Evolutionary conservation across 176 grass and related monocot species (phyloP), one percentile per base, ranked within the genome.

Genomic region (Puya raimondii): DNA sequence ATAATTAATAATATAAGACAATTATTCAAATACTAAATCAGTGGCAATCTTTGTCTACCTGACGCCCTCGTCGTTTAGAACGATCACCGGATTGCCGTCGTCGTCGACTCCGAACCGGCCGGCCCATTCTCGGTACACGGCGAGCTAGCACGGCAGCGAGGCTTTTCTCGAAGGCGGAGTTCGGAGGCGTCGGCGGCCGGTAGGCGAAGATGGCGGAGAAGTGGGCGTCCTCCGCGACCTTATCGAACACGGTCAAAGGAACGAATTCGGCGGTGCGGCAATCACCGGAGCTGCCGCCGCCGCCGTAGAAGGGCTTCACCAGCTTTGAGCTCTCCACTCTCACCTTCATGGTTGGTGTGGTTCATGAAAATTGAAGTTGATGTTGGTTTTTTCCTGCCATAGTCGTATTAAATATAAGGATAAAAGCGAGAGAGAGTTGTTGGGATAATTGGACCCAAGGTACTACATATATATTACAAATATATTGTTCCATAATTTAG

Each of bases 201-300:
- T 87, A 95, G 8, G 81, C 84, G 74, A 77, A 95, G 75, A 95
- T 82, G 73, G 74, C 52, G 53, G 87, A 84, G 69, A 90, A 71
- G 72, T 95, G 83, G 9, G 74, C 66, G 72, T 82, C 53, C 49
- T 75, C 75, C 22, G 78, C 82, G 17, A 51, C 33, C 70, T 66
- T 80, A 56, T 95, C 91, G 82, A 94, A 94, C 11, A 86, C 73
- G 47, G 72, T 84, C 4, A 87, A 71, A 3, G 77, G 77, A 15
- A 89, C 63, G 63, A 71, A 49, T 51, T 73, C 68, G 14, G 47
- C 14, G 0, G 72, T 61, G 16, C 76, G 69, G 11, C 1, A 27
- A 54, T 42, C 2, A 64, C 51, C 25, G 1, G 25, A 1, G n/a
- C n/a, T n/a, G 4, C 29, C 11, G 11, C 67, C 57, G 18, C 63